Evolutionary conservation across 2,329 filamentous ascomycete species (phyloP), one percentile per base, ranked within the genome.

Genomic region (Chaetomiaceae sp.): DNA sequence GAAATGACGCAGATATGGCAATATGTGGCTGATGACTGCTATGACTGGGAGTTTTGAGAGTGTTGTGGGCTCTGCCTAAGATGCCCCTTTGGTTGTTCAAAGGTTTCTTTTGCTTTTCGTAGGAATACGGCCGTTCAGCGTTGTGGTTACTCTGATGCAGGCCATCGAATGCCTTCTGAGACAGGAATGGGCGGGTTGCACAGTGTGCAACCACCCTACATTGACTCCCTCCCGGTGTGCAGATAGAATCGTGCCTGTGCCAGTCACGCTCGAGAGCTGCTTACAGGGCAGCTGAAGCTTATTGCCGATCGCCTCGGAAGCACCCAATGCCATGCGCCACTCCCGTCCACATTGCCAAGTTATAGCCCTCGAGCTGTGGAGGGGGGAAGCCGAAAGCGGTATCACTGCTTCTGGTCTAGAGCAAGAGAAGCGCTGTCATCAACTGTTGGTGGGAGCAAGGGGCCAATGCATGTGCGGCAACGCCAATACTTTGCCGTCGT

Each of bases 271-370:
- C 3, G 7, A 25, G 41, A 41, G 33, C 38, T 10, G 20, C 9
- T 23, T 29, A 13, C 18, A 10, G 23, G 29, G 23, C 25, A 44
- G 44, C 51, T 53, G 51, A 36, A n/a, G n/a, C n/a, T n/a, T n/a
- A n/a, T n/a, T 21, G 40, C 33, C 20, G 51, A 54, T 54, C 44
- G 11, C 25, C 14, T 27, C 21, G 33, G 40, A 13, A 41, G 11
- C n/a, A 25, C 13, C 45, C 25, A 32, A 43, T 50, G 20, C 27
- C 16, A 50, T 16, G 33, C 51, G 51, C 51, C 51, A 50, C 46
- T 54, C 46, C 34, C 41, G 46, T 27, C 21, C 27, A 16, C 21
- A 34, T 16, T 27, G 21, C 52, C 21, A 21, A 42, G 41, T 38
- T 47, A 42, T 38, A 29, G 40, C 25, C 38, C 37, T 14, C 11